A percentile compares a stretch with the other conserved stretches of the same genome.
Evolutionary conservation across 2,329 filamentous ascomycete genomes (phyloP).

Genomic region (Fusarium albidum): DNA sequence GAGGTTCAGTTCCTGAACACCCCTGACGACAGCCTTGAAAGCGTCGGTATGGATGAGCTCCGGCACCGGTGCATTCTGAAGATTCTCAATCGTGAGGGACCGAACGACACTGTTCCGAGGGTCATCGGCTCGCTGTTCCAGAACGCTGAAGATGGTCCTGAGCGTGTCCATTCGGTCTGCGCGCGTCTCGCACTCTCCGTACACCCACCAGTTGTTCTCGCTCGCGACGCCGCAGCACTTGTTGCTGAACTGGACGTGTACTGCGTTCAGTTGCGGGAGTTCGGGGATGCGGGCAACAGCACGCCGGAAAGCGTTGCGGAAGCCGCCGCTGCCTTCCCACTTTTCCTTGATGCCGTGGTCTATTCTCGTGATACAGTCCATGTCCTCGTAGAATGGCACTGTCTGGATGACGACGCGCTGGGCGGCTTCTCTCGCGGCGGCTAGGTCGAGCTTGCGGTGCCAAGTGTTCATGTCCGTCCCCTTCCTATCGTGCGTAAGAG

Average conservation of each 20-base stretch:
- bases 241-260: neutral
- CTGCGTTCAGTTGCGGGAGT: neutral
- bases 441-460: neutral
- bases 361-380: too few species aligned
- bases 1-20: neutral
- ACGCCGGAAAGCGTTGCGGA: neutral
- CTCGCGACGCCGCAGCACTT: neutral
- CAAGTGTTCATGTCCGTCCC: neutral
- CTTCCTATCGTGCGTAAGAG: neutral
- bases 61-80: neutral
- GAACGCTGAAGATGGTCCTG: neutral
- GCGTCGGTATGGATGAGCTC: neutral
- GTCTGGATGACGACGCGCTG: neutral
- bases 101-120: neutral
- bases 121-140: neutral
- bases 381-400: neutral
- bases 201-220: too few species aligned
- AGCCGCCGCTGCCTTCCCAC: too few species aligned
- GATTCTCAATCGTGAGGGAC: conserved; percentile 1
- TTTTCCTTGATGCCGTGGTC: too few species aligned
- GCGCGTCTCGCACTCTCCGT: neutral
- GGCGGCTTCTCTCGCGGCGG: neutral
- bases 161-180: neutral
- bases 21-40: neutral
- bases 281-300: conserved; percentile 3